Conservation (phyloP, 305 asterid genomes). For the Fraxinus xanthoxyloides region DNA sequence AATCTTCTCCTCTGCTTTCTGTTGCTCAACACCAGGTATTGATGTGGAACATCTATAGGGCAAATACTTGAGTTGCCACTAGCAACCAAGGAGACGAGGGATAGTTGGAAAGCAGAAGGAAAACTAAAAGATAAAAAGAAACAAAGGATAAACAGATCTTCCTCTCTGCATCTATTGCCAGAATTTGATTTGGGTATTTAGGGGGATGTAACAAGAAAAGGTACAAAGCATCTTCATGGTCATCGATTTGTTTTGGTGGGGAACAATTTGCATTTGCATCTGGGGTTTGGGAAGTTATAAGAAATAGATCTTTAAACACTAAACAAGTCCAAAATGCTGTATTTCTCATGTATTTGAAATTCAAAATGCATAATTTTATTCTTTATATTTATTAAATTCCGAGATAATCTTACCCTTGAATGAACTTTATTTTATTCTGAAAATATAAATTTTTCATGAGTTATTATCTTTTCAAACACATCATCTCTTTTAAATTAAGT, state of each 20-base stretch:
- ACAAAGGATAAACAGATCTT: background rate
- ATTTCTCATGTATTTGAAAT: too few relatives aligned
- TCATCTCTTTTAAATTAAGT: background rate
- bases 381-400: background rate
- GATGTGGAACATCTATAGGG: background rate
- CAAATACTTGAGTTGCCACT: background rate
- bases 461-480: background rate
- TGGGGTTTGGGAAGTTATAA: background rate
- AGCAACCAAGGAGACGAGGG: background rate
- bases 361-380: too few relatives aligned
- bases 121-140: background rate
- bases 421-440: background rate
- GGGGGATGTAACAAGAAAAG: background rate
- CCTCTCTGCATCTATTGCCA: background rate
- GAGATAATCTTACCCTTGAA: too few relatives aligned
- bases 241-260: background rate
- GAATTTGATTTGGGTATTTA: background rate
- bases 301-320: background rate
- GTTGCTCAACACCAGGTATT: background rate
- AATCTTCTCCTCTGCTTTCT: background rate
- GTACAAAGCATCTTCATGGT: background rate
- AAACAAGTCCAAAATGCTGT: too few relatives aligned
- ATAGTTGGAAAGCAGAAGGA: background rate
- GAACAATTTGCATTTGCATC: background rate
- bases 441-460: background rate